Percentiles rank a stretch among this genome's conserved stretches.
Evolutionary conservation across 345 rosid genomes (phyloP).

Genomic region (thale cress (Arabidopsis thaliana)): TAIR10.1 NC_003071.7:18230001-18230500

Average conservation of each 20-base stretch:
- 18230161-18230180: slow-evolving; percentile 84
- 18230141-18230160: slow-evolving; percentile 88
- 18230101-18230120: slow-evolving; percentile 73
- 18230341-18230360: slow-evolving; percentile 39
- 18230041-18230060: slow-evolving; percentile 77
- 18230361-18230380: slow-evolving; percentile 18
- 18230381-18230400: neutral
- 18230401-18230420: neutral
- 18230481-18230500: neutral
- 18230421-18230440: neutral
- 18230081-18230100: slow-evolving; percentile 77
- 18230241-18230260: slow-evolving; percentile 77
- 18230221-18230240: slow-evolving; percentile 96
- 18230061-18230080: slow-evolving; percentile 64
- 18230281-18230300: slow-evolving; percentile 93
- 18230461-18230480: slow-evolving; percentile 6
- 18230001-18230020: slow-evolving; percentile 82
- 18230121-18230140: slow-evolving; percentile 65
- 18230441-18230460: slow-evolving; percentile 10
- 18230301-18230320: slow-evolving; percentile 70
- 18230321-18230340: slow-evolving; percentile 60
- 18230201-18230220: slow-evolving; percentile 94
- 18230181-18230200: slow-evolving; percentile 85
- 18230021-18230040: slow-evolving; percentile 62
- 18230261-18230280: slow-evolving; percentile 75